Conservation (phyloP, 2,329 filamentous ascomycete genomes). For the Hypoxylon sp. region DNA sequence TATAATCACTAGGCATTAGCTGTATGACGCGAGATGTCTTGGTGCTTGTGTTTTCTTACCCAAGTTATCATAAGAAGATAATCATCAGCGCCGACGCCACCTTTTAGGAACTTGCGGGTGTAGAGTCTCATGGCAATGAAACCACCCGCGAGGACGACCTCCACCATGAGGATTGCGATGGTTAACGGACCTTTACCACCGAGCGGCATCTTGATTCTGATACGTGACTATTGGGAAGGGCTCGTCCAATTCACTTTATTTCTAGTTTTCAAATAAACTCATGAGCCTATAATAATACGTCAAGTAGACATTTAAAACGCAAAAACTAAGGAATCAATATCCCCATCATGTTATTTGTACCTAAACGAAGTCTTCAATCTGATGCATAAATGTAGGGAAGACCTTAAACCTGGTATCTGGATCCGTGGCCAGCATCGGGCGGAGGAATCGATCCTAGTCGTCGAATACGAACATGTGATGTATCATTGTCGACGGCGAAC, state of each 20-base stretch:
- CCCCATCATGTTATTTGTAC: neutral
- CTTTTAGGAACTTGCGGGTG: slow-evolving; percentile 20
- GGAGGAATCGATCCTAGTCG: neutral
- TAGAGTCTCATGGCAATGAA: slow-evolving; percentile 25
- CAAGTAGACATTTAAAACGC: neutral
- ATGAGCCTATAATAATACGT: neutral
- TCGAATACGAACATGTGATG: slow-evolving; percentile 1
- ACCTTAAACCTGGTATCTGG: neutral
- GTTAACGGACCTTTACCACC: slow-evolving; percentile 28
- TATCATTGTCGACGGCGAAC: slow-evolving; percentile 1
- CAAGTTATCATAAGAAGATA: slow-evolving; percentile 32
- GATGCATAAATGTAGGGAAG: neutral
- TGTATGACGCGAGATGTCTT: neutral
- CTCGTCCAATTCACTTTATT: neutral
- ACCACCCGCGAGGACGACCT: slow-evolving; percentile 17
- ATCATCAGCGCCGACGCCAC: slow-evolving; percentile 30
- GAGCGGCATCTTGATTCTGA: slow-evolving; percentile 25
- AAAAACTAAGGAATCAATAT: neutral
- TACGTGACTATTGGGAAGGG: neutral
- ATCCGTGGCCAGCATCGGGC: neutral
- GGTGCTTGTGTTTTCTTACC: slow-evolving; percentile 12
- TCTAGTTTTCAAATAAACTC: neutral
- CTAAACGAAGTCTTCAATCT: neutral
- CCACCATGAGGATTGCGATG: slow-evolving; percentile 23
- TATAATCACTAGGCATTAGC: slow-evolving; percentile 2